Evolutionary conservation across 2,329 filamentous ascomycete genomes (phyloP), one percentile per base, ranked within the genome.

Genomic region (Trichoderma gracile): DNA sequence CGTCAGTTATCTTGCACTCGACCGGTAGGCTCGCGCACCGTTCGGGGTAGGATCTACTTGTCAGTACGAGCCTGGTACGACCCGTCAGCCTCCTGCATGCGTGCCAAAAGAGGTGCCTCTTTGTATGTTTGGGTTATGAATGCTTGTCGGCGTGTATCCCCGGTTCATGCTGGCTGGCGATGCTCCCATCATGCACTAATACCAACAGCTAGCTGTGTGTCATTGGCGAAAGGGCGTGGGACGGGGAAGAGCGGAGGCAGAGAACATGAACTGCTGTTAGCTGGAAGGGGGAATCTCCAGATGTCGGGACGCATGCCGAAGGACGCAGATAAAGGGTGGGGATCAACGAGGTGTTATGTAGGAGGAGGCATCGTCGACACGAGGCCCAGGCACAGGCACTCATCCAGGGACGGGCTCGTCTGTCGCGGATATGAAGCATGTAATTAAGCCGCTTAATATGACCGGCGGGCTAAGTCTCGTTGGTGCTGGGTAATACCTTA

Each of bases 121-220:
- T 14, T 14, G 33, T 38, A 38, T 10, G 12, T 14, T 14, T 38
- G 33, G 33, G 12, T 10, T 38, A 38, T 14, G 10, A 14, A 9
- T 30, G 49, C 27, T 25, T 43, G 54, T 47, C 21, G 23, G 56
- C 56, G 15, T 5, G n/a, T 59, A 40, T 59, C 56, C 43, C 55
- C 43, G 27, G 42, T 30, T 46, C 49, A 52, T 52, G 49, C 49
- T 52, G 27, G 27, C 49, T n/a, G 27, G 49, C 49, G 12, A 38
- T 23, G 50, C n/a, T 54, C 14, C 27, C 14, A 43, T 55, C 52
- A 49, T 59, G 56, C 56, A 40, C 52, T 55, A 42, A 42, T 23
- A 23, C 10, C n/a, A 8, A n/a, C 30, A 9, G 8, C n/a, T n/a
- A 9, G 8, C n/a, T n/a, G 8, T 14, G 33, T 54, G 27, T 14